Evolutionary conservation across 257 asterid species (phyloP), one percentile per base, ranked within the genome.

Genomic region (Gentiana straminea): DNA sequence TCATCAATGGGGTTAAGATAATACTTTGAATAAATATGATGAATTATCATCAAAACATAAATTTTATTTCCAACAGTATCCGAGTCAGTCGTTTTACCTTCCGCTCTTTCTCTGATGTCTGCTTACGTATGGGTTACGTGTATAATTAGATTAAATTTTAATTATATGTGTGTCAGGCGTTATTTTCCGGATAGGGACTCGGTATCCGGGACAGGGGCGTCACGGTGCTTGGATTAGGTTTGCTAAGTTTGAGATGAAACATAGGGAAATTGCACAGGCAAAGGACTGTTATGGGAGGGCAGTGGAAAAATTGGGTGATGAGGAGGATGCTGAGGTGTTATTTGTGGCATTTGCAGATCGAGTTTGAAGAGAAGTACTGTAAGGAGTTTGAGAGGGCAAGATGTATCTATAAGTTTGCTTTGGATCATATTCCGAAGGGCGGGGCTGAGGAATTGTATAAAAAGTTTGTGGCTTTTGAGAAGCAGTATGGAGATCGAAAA

Each of bases 401-500:
- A 57, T 39, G 45, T 8, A 80, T 86, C 13, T 78, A 86, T 57
- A 82, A 86, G 66, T 80, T 62, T 68, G 89, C 89, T 8, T 59
- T 85, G 70, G 93, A 85, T 80, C 89, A 78, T 60, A 80, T 82
- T 36, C 90, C 94, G 0, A 81, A 77, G 57, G 83, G 80, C 50
- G 64, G 89, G 55, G 84, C 86, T 0, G 94, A 85, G 66, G 89
- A 85, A 66, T 47, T 82, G 12, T 80, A 80, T 70, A 78, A 69
- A 63, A 85, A 80, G 64, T 82, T 86, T 69, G 81, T 86, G 54
- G 84, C 83, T 0, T 86, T 82, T 35, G 93, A 78, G 75, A 86
- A 86, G 71, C 86, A 82, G 47, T 83, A 80, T 64, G 89, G 95
- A n/a, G 86, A 78, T 44, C 78, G 61, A 75, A 93, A 73, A 86